phyloP scores from a whole-genome alignment of 768 basidiomycete species.

The Sarcodon aspratus region DNA sequence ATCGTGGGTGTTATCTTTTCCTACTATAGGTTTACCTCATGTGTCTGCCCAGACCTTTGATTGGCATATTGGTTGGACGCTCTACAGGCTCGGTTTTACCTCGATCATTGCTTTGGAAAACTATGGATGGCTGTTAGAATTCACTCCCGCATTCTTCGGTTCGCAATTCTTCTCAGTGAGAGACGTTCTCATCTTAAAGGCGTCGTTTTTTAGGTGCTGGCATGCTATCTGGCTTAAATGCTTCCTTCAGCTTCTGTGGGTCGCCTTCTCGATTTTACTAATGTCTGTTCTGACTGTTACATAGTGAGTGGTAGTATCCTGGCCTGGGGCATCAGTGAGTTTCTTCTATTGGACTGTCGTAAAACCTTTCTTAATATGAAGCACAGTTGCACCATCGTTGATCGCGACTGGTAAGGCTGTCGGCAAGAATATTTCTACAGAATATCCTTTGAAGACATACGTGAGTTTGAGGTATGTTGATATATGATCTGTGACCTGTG shows the following conservation, averaged over 20 bases:
- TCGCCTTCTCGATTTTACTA: background rate
- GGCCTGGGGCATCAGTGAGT: constrained; percentile 42
- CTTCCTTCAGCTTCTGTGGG: constrained; percentile 47
- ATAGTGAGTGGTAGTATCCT: constrained; percentile 41
- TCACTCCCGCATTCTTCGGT: constrained; percentile 14
- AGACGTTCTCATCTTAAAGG: constrained; percentile 23
- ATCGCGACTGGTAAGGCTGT: constrained; percentile 42
- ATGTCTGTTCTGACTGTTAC: constrained; percentile 1
- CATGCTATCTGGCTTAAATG: constrained; percentile 45
- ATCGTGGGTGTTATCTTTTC: constrained; percentile 22
- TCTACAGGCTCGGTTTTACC: constrained; percentile 47
- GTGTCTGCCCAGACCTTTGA: constrained; percentile 32
- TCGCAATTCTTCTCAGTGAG: background rate
- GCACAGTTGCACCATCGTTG: constrained; percentile 33
- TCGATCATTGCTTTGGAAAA: constrained; percentile 49
- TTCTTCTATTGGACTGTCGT: background rate
- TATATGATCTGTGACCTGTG: no score
- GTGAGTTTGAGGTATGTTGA: constrained; percentile 18
- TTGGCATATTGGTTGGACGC: constrained; percentile 55
- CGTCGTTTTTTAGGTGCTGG: constrained; percentile 49
- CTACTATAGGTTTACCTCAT: background rate
- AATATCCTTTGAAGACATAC: constrained; percentile 33
- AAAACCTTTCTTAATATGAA: background rate
- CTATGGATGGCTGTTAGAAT: constrained; percentile 44
- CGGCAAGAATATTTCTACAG: constrained; percentile 25